phyloP scores from a whole-genome alignment of 345 rosid genomes.

The Eucalyptus lansdowneana region DNA sequence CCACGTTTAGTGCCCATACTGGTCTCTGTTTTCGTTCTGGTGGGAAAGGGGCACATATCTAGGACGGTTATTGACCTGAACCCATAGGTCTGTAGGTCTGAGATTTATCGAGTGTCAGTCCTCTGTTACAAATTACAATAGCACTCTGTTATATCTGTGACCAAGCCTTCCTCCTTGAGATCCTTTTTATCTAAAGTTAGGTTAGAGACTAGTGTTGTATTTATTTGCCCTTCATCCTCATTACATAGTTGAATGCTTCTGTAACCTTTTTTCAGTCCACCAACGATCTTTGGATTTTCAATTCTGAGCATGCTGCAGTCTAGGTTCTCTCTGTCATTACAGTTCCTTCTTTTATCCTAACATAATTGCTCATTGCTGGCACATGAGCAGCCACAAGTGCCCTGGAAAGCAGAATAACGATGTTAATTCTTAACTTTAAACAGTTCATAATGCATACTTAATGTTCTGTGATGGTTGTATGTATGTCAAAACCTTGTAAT shows the following conservation, averaged over 20 bases:
- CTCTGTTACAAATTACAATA: background rate
- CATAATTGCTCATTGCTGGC: background rate
- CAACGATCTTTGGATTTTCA: background rate
- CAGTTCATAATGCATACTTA: background rate
- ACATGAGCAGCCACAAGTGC: background rate
- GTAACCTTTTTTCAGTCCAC: background rate
- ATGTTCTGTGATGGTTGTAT: background rate
- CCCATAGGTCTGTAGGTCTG: background rate
- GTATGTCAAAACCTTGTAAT: background rate
- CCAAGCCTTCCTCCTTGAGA: background rate
- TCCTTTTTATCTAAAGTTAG: background rate
- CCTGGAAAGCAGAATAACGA: background rate
- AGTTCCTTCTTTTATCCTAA: background rate
- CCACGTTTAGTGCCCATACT: background rate
- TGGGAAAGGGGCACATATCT: background rate
- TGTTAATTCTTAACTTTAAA: background rate
- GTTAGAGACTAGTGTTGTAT: background rate
- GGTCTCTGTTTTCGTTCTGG: background rate
- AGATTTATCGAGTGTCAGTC: background rate
- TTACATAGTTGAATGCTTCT: background rate
- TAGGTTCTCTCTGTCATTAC: background rate
- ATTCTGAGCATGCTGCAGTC: background rate
- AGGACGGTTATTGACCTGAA: background rate
- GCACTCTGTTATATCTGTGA: background rate
- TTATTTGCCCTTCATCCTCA: background rate